A percentile compares a stretch with the other conserved stretches of the same genome.
These are phyloP conservation scores for Citrus hindsii DNA, from an alignment of 345 rosid species.

Conservation along the genomic window DNA sequence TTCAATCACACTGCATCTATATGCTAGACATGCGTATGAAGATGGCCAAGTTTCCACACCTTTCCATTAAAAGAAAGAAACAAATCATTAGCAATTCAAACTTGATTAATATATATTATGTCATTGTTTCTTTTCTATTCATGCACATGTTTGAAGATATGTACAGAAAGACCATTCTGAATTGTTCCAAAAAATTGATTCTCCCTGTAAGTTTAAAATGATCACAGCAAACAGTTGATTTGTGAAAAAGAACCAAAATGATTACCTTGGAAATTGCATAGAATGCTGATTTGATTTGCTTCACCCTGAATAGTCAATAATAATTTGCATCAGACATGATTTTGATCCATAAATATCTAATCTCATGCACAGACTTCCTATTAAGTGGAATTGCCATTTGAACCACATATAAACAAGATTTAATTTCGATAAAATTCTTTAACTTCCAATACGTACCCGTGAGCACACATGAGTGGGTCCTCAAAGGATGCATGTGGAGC, in stretches of 20 bases:
- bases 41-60: not conserved
- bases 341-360: not conserved
- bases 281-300: slow-evolving; percentile 92
- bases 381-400: not conserved
- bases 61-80: not conserved
- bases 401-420: not conserved
- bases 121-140: not conserved
- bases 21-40: not conserved
- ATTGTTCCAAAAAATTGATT: not conserved
- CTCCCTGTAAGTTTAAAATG: not conserved
- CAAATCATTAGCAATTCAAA: not conserved
- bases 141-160: no score
- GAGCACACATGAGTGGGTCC: slow-evolving; percentile 91
- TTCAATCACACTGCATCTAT: not conserved
- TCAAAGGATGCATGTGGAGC: slow-evolving; percentile 80
- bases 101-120: not conserved
- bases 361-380: not conserved
- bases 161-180: not conserved
- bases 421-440: not conserved
- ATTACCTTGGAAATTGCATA: slow-evolving; percentile 74
- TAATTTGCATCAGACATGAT: not conserved
- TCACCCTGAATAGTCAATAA: slow-evolving; percentile 48
- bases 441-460: slow-evolving; percentile 45
- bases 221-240: not conserved
- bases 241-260: not conserved